Evolutionary conservation across 1,284 basidiomycete genomes (phyloP).

Genomic region (Ustilago xerochloae): DNA sequence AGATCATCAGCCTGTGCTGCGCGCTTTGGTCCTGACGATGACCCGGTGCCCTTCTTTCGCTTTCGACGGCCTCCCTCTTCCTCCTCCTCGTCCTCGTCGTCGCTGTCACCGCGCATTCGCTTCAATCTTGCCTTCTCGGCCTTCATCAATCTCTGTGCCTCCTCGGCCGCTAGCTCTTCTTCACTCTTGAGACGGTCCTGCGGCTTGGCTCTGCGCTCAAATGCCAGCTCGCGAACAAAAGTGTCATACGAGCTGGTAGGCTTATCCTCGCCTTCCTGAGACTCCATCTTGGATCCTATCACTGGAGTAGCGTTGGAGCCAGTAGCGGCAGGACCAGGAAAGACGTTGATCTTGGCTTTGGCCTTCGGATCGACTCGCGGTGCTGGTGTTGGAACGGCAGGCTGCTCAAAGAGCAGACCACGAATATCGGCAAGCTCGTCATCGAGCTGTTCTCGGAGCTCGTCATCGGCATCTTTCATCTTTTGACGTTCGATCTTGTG

Average conservation of each 20-base stretch:
- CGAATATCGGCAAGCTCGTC: conserved; percentile 86
- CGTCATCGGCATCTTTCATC: conserved; percentile 85
- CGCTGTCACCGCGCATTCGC: conserved; percentile 87
- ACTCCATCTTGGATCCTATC: conserved; percentile 6
- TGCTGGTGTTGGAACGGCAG: conserved; percentile 33
- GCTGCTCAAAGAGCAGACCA: conserved; percentile 73
- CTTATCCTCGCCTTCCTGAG: conserved; percentile 24
- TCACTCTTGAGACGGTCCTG: conserved; percentile 97
- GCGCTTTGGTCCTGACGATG: conserved; percentile 69
- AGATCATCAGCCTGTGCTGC: conserved; percentile 80
- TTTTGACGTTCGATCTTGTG: conserved; percentile 84
- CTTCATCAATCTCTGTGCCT: conserved; percentile 85
- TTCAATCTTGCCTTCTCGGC: conserved; percentile 82
- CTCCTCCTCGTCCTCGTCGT: conserved; percentile 69
- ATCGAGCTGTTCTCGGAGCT: conserved; percentile 87
- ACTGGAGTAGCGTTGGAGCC: conserved; percentile 35
- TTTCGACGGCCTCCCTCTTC: conserved; percentile 39
- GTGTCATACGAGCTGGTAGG: conserved; percentile 78
- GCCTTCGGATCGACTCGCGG: conserved; percentile 24
- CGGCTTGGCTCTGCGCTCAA: conserved; percentile 91
- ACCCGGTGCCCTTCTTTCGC: conserved; percentile 63
- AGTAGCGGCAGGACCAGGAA: conserved; percentile 34
- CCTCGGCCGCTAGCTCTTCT: conserved; percentile 89
- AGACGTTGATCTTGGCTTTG: conserved; percentile 34
- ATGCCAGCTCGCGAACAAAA: conserved; percentile 89